phyloP scores from a whole-genome alignment of 768 basidiomycete genomes.

The Cubamyces sp. region DNA sequence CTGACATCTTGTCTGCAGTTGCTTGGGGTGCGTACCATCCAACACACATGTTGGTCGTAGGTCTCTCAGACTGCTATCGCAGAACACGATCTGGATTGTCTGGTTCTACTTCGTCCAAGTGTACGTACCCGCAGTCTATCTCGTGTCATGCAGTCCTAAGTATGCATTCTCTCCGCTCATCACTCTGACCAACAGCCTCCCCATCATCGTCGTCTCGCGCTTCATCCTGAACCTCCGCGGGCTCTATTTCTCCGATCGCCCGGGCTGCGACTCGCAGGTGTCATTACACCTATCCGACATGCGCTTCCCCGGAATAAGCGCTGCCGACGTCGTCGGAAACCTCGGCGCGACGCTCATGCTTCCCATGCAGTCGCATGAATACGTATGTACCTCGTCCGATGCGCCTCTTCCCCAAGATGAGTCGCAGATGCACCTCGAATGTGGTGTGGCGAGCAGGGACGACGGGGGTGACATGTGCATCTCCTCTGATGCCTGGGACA shows the following conservation, averaged over 20 bases:
- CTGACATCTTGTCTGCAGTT: neutral
- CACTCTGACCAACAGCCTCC: neutral
- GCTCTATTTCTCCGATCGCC: conserved; percentile 2
- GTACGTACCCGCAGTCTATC: neutral
- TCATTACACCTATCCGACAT: conserved; percentile 12
- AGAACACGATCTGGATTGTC: conserved; percentile 9
- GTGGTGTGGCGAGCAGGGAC: no score
- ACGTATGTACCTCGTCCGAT: neutral
- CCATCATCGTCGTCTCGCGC: conserved; percentile 11
- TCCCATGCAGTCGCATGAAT: neutral
- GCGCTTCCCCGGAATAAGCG: neutral
- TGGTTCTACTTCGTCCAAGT: conserved; percentile 17
- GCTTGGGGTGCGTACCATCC: neutral
- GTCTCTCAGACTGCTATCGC: neutral
- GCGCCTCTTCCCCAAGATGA: neutral
- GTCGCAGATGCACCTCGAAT: neutral
- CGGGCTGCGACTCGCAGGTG: neutral
- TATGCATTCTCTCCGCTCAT: neutral
- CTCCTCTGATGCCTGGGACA: neutral
- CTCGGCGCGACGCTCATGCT: conserved; percentile 8
- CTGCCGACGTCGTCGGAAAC: conserved; percentile 8
- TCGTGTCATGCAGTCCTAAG: no score
- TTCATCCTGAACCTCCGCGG: conserved; percentile 16
- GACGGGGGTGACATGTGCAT: no score
- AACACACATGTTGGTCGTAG: neutral